Conservation (phyloP, 2,329 filamentous ascomycete genomes). For the Colletotrichum viniferum region DNA sequence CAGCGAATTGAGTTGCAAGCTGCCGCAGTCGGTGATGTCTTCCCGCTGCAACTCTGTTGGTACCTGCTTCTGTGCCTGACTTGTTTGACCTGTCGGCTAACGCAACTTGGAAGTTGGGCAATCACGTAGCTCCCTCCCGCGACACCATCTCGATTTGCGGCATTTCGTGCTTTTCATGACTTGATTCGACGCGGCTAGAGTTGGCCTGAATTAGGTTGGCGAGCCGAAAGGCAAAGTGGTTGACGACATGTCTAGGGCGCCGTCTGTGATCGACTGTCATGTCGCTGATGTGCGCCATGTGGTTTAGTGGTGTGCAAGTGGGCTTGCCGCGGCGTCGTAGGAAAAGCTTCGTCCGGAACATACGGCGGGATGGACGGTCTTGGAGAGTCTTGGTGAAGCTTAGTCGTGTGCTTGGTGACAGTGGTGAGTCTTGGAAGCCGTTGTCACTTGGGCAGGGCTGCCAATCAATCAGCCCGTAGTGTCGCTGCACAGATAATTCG, state of each 20-base stretch:
- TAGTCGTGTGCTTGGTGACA: neutral
- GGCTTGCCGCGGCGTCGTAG: neutral
- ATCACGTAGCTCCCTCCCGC: neutral
- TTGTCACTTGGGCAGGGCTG: neutral
- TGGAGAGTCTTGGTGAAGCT: neutral
- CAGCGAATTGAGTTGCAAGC: neutral
- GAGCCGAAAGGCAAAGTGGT: neutral
- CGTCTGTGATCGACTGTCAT: neutral
- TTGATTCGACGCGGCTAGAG: neutral
- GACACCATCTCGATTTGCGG: neutral
- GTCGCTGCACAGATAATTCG: neutral
- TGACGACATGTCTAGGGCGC: neutral
- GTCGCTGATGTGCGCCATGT: neutral
- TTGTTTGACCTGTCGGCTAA: neutral
- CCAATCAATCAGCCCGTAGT: neutral
- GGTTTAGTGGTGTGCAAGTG: neutral
- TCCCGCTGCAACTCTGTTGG: neutral
- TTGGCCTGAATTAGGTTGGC: neutral
- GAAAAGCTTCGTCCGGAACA: constrained; percentile 8
- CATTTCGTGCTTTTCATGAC: neutral
- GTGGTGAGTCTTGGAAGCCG: neutral
- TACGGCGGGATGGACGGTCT: constrained; percentile 10
- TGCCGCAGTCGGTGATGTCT: neutral
- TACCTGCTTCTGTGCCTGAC: neutral
- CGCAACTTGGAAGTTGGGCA: neutral